phyloP scores from a whole-genome alignment of 306 rosid species.

The Rubus parviflorus region DNA sequence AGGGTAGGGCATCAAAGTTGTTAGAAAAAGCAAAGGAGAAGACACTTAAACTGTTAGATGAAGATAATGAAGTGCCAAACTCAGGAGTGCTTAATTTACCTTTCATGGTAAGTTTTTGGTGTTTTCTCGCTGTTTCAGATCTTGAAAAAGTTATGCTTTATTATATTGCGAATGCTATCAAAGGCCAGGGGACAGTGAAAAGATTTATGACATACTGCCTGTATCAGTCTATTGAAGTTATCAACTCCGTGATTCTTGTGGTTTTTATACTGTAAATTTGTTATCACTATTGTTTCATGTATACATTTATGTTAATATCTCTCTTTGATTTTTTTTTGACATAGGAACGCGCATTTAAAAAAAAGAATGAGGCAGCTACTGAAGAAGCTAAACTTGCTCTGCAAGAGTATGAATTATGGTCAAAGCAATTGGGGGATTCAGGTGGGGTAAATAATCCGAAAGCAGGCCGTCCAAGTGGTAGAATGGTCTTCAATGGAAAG shows the following conservation, averaged over 20 bases:
- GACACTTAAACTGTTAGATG: constrained; percentile 58
- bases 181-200: neutral
- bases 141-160: neutral
- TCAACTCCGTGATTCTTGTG: neutral
- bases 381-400: constrained; percentile 78
- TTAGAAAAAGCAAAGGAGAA: constrained; percentile 70
- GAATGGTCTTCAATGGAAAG: constrained; percentile 74
- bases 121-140: constrained; percentile 20
- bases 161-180: neutral
- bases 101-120: constrained; percentile 68
- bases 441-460: constrained; percentile 44
- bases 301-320: neutral
- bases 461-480: constrained; percentile 52
- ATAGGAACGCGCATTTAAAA: constrained; percentile 80
- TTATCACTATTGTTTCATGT: constrained; percentile 10
- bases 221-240: neutral
- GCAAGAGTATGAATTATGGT: constrained; percentile 62
- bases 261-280: neutral
- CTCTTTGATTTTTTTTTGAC: constrained; percentile 30
- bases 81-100: constrained; percentile 83
- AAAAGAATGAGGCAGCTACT: constrained; percentile 67
- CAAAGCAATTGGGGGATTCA: constrained; percentile 58
- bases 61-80: constrained; percentile 69
- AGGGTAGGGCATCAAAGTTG: constrained; percentile 54
- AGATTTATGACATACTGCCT: neutral